Conservation (phyloP, 441 rosid species). For the Erodium texanum region DNA sequence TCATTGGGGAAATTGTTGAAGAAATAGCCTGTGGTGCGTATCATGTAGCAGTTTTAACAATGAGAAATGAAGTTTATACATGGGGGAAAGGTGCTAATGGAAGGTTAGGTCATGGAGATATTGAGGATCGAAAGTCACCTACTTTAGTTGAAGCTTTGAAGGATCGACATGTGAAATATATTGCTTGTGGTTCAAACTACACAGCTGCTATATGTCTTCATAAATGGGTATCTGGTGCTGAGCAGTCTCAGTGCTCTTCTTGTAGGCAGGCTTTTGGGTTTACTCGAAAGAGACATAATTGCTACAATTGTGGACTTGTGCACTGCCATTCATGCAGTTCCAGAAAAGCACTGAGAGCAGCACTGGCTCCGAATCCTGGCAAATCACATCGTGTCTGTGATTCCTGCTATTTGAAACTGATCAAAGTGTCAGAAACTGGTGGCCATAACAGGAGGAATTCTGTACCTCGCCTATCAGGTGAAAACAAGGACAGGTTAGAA, state of each 20-base stretch:
- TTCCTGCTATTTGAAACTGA: conserved; percentile 73
- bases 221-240: conserved; percentile 86
- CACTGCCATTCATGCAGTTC: conserved; percentile 93
- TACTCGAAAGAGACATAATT: conserved; percentile 88
- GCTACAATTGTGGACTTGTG: conserved; percentile 89
- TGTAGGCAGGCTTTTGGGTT: conserved; percentile 83
- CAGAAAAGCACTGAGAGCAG: conserved; percentile 76
- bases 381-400: conserved; percentile 90
- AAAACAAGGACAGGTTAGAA: conserved; percentile 83
- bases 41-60: conserved; percentile 87
- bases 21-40: conserved; percentile 93
- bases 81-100: conserved; percentile 99
- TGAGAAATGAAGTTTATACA: conserved; percentile 81
- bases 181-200: conserved; percentile 78
- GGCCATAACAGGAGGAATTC: conserved; percentile 46
- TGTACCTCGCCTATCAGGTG: conserved; percentile 86
- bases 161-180: conserved; percentile 92
- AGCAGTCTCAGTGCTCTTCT: conserved; percentile 96
- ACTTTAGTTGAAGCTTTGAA: conserved; percentile 71
- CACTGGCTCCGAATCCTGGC: conserved; percentile 78
- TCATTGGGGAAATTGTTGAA: conserved; percentile 70
- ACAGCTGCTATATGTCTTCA: conserved; percentile 92
- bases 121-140: conserved; percentile 76
- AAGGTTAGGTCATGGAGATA: conserved; percentile 88
- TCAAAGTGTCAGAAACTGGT: conserved; percentile 60